Conservation (phyloP, 1,284 basidiomycete genomes). For the Omphalotus olearius region DNA sequence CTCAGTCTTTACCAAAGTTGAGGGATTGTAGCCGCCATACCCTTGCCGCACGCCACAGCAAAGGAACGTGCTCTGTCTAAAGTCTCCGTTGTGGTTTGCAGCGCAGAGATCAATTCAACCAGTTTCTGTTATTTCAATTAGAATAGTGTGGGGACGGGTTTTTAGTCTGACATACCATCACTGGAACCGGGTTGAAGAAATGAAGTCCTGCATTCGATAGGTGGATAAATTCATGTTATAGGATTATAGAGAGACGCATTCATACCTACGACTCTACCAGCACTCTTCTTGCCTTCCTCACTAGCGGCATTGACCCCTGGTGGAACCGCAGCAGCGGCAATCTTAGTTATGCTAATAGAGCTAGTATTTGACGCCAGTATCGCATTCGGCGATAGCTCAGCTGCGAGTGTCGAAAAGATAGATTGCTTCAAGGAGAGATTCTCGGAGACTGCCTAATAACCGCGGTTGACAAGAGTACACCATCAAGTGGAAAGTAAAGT, state of each 20-base stretch:
- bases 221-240: neutral
- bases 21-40: slow-evolving; percentile 31
- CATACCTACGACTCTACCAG: slow-evolving; percentile 72
- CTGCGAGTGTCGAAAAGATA: slow-evolving; percentile 74
- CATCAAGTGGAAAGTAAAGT: neutral
- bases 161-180: slow-evolving; percentile 59
- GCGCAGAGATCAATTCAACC: slow-evolving; percentile 87
- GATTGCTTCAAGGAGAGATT: slow-evolving; percentile 75
- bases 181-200: slow-evolving; percentile 95
- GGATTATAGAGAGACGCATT: slow-evolving; percentile 14
- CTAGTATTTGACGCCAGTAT: slow-evolving; percentile 94
- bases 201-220: slow-evolving; percentile 60
- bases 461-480: neutral
- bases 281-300: slow-evolving; percentile 55
- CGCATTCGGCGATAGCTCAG: slow-evolving; percentile 64
- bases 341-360: slow-evolving; percentile 92
- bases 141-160: neutral
- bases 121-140: slow-evolving; percentile 60
- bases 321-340: slow-evolving; percentile 76
- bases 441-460: slow-evolving; percentile 81
- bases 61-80: slow-evolving; percentile 79
- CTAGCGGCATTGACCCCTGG: slow-evolving; percentile 53
- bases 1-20: slow-evolving; percentile 1
- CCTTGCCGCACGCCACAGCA: slow-evolving; percentile 88
- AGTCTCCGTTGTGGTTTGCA: slow-evolving; percentile 83